phyloP scores from a whole-genome alignment of 2,329 filamentous ascomycete species.

The Fusarium tricinctum region DNA sequence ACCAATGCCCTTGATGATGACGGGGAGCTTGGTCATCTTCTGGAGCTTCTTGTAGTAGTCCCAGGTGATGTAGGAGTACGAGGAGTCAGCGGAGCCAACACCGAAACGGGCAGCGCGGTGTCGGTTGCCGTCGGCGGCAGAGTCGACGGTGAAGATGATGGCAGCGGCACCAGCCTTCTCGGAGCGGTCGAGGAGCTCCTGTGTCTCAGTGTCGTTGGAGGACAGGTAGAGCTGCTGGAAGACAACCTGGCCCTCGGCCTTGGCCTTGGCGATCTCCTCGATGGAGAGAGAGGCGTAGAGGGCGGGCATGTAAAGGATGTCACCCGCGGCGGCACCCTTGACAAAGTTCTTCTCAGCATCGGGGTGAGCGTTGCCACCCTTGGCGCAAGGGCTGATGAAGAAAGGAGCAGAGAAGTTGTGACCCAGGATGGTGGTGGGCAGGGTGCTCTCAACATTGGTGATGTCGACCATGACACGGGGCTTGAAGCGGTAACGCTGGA shows the following conservation, averaged over 20 bases:
- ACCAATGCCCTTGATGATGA: constrained; percentile 59
- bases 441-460: constrained; percentile 57
- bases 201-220: constrained; percentile 53
- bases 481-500: constrained; percentile 62
- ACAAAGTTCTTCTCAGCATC: constrained; percentile 65
- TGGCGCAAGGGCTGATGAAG: constrained; percentile 66
- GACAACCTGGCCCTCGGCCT: constrained; percentile 55
- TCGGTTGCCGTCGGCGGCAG: constrained; percentile 56
- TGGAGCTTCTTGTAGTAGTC: constrained; percentile 55
- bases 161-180: constrained; percentile 55
- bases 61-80: constrained; percentile 53
- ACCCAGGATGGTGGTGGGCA: constrained; percentile 64
- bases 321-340: constrained; percentile 61
- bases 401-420: constrained; percentile 68
- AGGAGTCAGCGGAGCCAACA: constrained; percentile 55
- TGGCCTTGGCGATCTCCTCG: constrained; percentile 56
- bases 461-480: constrained; percentile 67
- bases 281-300: constrained; percentile 54
- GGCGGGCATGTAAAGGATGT: constrained; percentile 65
- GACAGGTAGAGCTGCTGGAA: constrained; percentile 56
- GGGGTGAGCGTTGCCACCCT: constrained; percentile 60
- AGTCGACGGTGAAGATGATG: constrained; percentile 58
- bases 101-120: constrained; percentile 58
- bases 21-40: constrained; percentile 55
- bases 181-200: constrained; percentile 51